Conservation (phyloP, 306 rosid genomes). For the Abrus pulchellus region DNA sequence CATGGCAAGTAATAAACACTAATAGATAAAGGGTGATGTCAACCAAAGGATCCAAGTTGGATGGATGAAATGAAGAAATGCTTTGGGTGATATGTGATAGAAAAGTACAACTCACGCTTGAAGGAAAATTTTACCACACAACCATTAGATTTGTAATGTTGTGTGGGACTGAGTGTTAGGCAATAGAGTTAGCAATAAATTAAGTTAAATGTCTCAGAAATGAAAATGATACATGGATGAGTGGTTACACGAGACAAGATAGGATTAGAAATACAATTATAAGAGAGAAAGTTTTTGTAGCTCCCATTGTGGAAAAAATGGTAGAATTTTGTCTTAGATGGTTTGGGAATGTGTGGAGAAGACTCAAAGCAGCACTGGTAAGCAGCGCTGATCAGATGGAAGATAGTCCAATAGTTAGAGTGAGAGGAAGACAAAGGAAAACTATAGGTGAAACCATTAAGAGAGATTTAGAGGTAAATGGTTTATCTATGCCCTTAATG, state of each 20-base stretch:
- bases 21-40: not conserved
- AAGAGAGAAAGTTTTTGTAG: not conserved
- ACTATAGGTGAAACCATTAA: not conserved
- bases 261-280: not conserved
- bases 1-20: constrained; percentile 1
- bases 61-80: not conserved
- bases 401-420: not conserved
- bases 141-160: not conserved
- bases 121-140: not conserved
- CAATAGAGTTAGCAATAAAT: not conserved
- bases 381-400: not conserved
- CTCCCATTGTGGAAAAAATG: not conserved
- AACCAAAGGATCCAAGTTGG: not conserved
- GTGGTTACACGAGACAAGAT: not conserved
- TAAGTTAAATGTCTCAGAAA: not conserved
- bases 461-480: constrained; percentile 20
- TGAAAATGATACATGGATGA: constrained; percentile 2
- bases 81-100: not conserved
- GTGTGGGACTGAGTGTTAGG: not conserved
- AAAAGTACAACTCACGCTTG: not conserved
- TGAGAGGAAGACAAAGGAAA: not conserved
- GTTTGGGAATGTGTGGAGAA: not conserved
- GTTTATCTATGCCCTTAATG: not conserved
- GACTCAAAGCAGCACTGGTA: not conserved
- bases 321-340: not conserved